Conservation (phyloP, 805 yeast genomes). For the Sugiyamaella boreocaroliniensis region DNA sequence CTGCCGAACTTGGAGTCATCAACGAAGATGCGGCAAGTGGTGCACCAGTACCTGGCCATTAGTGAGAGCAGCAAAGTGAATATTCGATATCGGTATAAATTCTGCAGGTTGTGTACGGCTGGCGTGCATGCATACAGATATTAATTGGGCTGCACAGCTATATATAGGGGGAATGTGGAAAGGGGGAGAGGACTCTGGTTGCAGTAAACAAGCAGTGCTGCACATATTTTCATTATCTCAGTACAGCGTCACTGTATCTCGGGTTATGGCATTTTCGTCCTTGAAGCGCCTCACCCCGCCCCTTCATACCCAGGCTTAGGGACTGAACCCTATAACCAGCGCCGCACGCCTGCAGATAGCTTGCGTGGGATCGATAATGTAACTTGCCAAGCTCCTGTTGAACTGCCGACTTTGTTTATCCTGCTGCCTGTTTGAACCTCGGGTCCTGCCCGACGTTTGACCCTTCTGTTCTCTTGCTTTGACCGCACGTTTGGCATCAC, state of each 20-base stretch:
- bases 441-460: too few relatives aligned
- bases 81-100: background rate
- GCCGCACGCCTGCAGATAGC: background rate
- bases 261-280: background rate
- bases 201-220: background rate
- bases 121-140: background rate
- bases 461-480: too few relatives aligned
- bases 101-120: background rate
- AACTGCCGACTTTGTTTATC: background rate
- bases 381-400: background rate
- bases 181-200: too few relatives aligned
- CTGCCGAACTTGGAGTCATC: conserved; percentile 32
- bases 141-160: background rate
- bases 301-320: background rate
- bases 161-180: background rate
- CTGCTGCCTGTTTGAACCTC: too few relatives aligned
- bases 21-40: conserved; percentile 35
- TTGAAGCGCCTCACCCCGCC: too few relatives aligned
- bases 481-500: too few relatives aligned
- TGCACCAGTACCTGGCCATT: conserved; percentile 35
- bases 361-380: background rate
- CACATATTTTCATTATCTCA: background rate
- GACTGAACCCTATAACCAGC: background rate
- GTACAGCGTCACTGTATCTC: background rate
- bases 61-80: background rate